Evolutionary conservation across 106 monocot genomes (phyloP), one percentile per base, ranked within the genome.

Genomic region (Xerophyta viscosa): DNA sequence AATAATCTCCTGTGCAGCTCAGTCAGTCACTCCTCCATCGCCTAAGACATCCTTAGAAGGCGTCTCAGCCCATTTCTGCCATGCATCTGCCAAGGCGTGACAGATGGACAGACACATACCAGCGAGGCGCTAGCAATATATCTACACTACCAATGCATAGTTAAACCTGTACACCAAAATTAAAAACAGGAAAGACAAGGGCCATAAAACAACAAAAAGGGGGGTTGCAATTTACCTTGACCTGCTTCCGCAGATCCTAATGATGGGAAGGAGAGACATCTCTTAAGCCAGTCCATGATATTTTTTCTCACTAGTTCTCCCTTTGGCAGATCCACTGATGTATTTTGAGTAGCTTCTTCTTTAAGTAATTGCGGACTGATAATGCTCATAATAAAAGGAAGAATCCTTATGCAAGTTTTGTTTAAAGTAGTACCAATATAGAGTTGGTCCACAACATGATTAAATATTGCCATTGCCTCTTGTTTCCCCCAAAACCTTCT

Each of bases 361-460:
- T 44, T 27, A 29, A 62, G 54, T 30, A 85, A 65, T 25, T 75
- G 54, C 18, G 64, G 70, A 60, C 73, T 68, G 59, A 82, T 53
- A 46, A 69, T 44, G 66, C 76, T 84, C 11, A 82, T 36, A 27
- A 89, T 52, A 71, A 67, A 89, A 45, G 96, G 96, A 74, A 89
- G 75, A 68, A 77, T 57, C 45, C 68, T 96, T 21, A 96, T 58
- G 55, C 81, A 81, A 45, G 56, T 66, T 47, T 50, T 68, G 37
- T 96, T 71, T 43, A 71, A 56, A 31, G 50, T 22, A 21, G 55
- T 31, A 47, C 52, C 37, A 27, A 70, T 29, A 30, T 58, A 66
- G 65, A 96, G 70, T 60, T 66, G 78, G 52, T 71, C 65, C 8
- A 81, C 48, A 37, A 82, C 26, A 63, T 71, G 37, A 48, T 79